phyloP scores from a whole-genome alignment of 805 yeast genomes.

The Kazachstania psychrophila region DNA sequence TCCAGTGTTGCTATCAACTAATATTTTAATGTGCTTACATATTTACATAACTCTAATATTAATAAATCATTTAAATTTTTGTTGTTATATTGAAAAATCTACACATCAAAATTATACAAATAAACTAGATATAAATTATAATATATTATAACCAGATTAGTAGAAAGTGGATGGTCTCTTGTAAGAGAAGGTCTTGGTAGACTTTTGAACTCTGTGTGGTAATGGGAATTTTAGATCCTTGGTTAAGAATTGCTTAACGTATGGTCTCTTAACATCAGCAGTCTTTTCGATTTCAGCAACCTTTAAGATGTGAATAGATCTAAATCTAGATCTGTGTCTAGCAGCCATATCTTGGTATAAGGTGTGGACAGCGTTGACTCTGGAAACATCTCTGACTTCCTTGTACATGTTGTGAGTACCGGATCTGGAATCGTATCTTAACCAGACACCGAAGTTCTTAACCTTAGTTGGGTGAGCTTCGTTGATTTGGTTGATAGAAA shows the following conservation, averaged over 20 bases:
- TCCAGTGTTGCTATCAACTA: too few species aligned
- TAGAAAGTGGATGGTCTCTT: constrained; percentile 96
- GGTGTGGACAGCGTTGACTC: constrained; percentile 97
- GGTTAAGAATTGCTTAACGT: constrained; percentile 93
- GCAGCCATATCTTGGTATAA: constrained; percentile 99
- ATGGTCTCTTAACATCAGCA: constrained; percentile 98
- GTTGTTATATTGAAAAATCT: constrained; percentile 12
- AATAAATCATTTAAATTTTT: constrained; percentile 1
- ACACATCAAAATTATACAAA: constrained; percentile 26
- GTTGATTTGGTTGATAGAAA: constrained; percentile 79
- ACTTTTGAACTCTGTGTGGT: constrained; percentile 97
- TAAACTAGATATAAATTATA: constrained; percentile 7
- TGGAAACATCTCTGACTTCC: constrained; percentile 99
- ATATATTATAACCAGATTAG: constrained; percentile 38
- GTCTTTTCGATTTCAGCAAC: constrained; percentile 97
- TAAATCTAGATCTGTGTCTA: constrained; percentile 99
- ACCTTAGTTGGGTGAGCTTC: constrained; percentile 98
- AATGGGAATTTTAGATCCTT: constrained; percentile 98
- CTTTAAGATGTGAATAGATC: constrained; percentile 98
- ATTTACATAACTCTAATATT: too few species aligned
- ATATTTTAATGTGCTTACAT: too few species aligned
- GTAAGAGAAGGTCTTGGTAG: constrained; percentile 79
- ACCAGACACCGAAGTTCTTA: constrained; percentile 99
- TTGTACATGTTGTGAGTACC: constrained; percentile 99
- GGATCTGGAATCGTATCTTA: constrained; percentile 99